These are phyloP conservation scores for Aleurites moluccanus DNA, from an alignment of 441 rosid genomes.

Conservation along the genomic window DNA sequence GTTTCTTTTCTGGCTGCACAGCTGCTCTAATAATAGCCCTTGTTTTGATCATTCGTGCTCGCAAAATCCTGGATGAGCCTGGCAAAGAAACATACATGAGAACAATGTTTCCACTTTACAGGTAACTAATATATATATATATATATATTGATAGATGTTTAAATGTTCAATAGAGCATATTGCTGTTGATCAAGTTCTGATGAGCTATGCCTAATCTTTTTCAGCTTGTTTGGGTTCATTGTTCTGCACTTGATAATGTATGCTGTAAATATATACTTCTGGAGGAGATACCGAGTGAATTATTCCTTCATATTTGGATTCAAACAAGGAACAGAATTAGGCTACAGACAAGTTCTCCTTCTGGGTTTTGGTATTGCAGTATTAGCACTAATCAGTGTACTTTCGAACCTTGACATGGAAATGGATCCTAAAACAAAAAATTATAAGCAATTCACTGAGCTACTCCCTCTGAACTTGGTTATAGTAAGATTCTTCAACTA, in stretches of 20 bases:
- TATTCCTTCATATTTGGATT: conserved; percentile 85
- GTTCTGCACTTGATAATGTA: conserved; percentile 63
- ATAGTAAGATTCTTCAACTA: conserved; percentile 35
- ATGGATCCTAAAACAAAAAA: conserved; percentile 51
- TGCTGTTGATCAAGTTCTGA: not conserved
- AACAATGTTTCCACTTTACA: conserved; percentile 78
- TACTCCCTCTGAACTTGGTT: conserved; percentile 56
- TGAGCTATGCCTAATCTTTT: conserved; percentile 15
- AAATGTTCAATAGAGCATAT: not conserved
- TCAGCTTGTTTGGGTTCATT: conserved; percentile 70
- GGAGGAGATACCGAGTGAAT: conserved; percentile 71
- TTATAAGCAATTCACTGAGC: conserved; percentile 47
- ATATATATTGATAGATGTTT: not conserved
- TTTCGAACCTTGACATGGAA: conserved; percentile 79
- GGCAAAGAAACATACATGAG: conserved; percentile 54
- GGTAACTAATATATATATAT: conserved; percentile 29
- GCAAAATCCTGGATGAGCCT: conserved; percentile 32
- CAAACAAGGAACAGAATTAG: conserved; percentile 71
- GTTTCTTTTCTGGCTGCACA: conserved; percentile 66
- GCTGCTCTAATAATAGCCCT: conserved; percentile 62
- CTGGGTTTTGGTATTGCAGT: conserved; percentile 53
- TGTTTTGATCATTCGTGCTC: conserved; percentile 41
- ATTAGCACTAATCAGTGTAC: conserved; percentile 50
- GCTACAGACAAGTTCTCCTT: conserved; percentile 67
- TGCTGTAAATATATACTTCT: conserved; percentile 65